phyloP scores from a whole-genome alignment of 805 yeast species.

The Scheffersomyces lignosus region DNA sequence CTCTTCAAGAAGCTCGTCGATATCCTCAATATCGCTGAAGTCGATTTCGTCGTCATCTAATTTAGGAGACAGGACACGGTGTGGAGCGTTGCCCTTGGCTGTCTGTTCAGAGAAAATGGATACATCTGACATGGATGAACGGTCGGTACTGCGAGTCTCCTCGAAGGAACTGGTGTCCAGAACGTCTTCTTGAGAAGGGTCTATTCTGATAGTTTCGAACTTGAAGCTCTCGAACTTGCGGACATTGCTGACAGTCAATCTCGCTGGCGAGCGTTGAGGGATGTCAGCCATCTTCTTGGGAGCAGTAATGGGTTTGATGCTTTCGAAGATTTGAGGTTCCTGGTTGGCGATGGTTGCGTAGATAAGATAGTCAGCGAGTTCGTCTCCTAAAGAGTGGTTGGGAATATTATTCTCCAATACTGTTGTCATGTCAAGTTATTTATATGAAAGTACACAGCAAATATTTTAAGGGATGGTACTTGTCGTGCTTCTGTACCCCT shows the following conservation, averaged over 20 bases:
- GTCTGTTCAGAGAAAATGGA: constrained; percentile 12
- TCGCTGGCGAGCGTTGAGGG: constrained; percentile 1
- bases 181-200: constrained; percentile 11
- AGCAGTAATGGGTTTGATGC: not conserved
- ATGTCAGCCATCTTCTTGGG: constrained; percentile 1
- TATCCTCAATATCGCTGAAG: constrained; percentile 7
- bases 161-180: constrained; percentile 24
- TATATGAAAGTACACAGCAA: too few relatives aligned
- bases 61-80: constrained; percentile 1
- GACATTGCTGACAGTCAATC: not conserved
- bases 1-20: constrained; percentile 21
- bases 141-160: constrained; percentile 10
- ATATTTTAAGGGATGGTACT: too few relatives aligned
- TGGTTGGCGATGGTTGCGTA: not conserved
- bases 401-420: too few relatives aligned
- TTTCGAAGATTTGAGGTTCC: not conserved
- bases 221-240: not conserved
- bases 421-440: too few relatives aligned
- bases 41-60: constrained; percentile 2
- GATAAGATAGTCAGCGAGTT: too few relatives aligned
- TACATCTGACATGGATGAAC: constrained; percentile 13
- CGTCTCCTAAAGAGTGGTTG: too few relatives aligned
- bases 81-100: too few relatives aligned
- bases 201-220: constrained; percentile 1
- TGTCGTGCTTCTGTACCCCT: too few relatives aligned